Evolutionary conservation across 768 basidiomycete species (phyloP), one percentile per base, ranked within the genome.

Genomic region (Termitomyces sp.): DNA sequence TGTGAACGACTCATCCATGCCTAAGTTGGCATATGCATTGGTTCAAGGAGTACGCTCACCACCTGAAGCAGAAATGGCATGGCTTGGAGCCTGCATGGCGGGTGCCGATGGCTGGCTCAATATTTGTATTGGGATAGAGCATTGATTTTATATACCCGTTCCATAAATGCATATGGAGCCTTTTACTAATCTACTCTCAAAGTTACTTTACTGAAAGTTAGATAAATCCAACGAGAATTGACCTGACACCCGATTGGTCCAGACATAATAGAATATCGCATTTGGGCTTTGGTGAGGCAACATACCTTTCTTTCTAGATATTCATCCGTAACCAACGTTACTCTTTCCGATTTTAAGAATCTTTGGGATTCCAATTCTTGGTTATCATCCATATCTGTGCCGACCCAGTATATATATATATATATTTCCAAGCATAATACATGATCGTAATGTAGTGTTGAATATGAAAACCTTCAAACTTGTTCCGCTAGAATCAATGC

Each of bases 101-200:
- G 94, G 94, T 8, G 92, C 94, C 13, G 97, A 98, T 66, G 97
- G 97, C 5, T 98, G 94, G 94, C 79, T 96, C 29, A 90, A 91
- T 68, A 79, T 98, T 54, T 95, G 93, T 67, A 76, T 97, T 29
- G 90, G 89, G 16, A 71, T 89, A 54, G 53, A 54, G 31, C 31
- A 45, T 10, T 54, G 53, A 54, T 31, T 18, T 33, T 34, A 52
- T 37, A 44, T 7, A 51, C 57, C 54, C 53, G 54, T 33, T 41
- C 46, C 39, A 24, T 15, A 22, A 60, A 28, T 33, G 33, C 36
- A 5, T 39, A n/a, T n/a, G n/a, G n/a, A n/a, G n/a, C n/a, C n/a
- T n/a, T n/a, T 53, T 42, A 33, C n/a, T 54, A 51, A 42, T 57
- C 33, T 51, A 39, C 10, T 28, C 39, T 39, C 26, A 24, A n/a